Base-by-base conservation (phyloP, 2,329 filamentous ascomycete species). In the Cordyceps sp. region DNA sequence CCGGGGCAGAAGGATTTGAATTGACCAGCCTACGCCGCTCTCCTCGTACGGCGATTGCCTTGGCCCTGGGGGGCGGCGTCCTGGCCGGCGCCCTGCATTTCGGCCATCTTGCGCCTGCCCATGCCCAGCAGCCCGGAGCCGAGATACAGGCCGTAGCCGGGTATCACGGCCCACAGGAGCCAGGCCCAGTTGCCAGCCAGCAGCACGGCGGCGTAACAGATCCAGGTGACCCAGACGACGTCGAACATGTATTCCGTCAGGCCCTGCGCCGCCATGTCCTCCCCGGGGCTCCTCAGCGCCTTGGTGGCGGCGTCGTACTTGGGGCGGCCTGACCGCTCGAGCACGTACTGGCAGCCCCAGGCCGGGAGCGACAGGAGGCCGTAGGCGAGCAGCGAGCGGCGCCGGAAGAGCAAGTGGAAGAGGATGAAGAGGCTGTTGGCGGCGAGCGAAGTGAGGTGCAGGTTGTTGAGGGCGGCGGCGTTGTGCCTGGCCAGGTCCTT, bases 161-260 rank as follows among this genome's bases (percentile, higher is more conserved):
- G 69, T 4, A 73, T 59, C 16, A 64, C 48, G 13, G 56, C 46
- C 66, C 66, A 73, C 10, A 72, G 43, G 15, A 69, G 49, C 68
- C 67, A 73, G 12, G 59, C 81, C 60, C 78, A 78, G 52, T 94
- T 85, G 4, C 90, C 90, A 30, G 88, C 69, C 19, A 93, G 40
- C 13, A 78, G 67, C 12, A 78, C 85, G n/a, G 78, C 54, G 8
- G 77, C 56, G 26, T 83, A 61, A 33, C 76, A 80, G 10, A 72
- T 75, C 77, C 86, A 94, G 0, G 85, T 94, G 60, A 93, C 84
- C 71, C 93, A 96, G 33, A 93, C 63, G 31, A 93, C 72, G 58
- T 98, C 90, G 69, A 93, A 98, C 79, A 96, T 83, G 63, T 92
- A 96, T 58, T 94, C 90, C 10, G 88, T 96, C 61, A 98, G 59